A percentile compares a stretch with the other conserved stretches of the same genome.
phyloP scores from a whole-genome alignment of 2,329 filamentous ascomycete species.

The Hypoxylon rubiginosum region DNA sequence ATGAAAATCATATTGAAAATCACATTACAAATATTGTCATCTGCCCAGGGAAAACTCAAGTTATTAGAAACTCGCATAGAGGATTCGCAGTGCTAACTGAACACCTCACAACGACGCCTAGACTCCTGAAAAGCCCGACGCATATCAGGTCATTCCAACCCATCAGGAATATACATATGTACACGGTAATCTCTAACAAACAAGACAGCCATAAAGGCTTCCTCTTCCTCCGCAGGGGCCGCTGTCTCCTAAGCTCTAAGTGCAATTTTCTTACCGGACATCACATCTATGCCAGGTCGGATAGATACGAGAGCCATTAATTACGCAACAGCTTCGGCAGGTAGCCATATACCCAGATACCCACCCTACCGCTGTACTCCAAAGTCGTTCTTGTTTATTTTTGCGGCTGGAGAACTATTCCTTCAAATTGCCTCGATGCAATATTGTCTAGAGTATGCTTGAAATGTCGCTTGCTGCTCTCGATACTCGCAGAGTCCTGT shows the following conservation, averaged over 20 bases:
- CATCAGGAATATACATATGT: constrained; percentile 50
- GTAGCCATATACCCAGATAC: background rate
- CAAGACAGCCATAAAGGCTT: background rate
- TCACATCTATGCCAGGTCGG: constrained; percentile 9
- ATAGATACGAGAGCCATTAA: background rate
- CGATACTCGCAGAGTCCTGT: constrained; percentile 83
- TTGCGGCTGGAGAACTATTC: constrained; percentile 79
- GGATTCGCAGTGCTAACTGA: constrained; percentile 18
- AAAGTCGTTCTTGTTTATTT: constrained; percentile 46
- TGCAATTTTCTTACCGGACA: constrained; percentile 25
- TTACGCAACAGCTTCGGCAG: background rate
- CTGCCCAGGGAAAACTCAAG: background rate
- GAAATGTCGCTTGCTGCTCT: constrained; percentile 94
- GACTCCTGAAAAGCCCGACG: constrained; percentile 37
- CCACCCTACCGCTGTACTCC: background rate
- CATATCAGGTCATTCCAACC: constrained; percentile 24
- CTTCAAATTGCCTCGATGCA: constrained; percentile 90
- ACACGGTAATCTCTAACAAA: constrained; percentile 44
- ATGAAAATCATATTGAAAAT: background rate
- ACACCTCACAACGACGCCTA: constrained; percentile 30
- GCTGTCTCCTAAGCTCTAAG: constrained; percentile 7
- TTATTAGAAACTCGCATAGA: constrained; percentile 21
- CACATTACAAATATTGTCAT: background rate
- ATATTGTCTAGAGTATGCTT: constrained; percentile 96
- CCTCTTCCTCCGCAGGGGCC: background rate